Base-by-base conservation (phyloP, 2,329 filamentous ascomycete species). In the Pestalotiopsis fici region DNA sequence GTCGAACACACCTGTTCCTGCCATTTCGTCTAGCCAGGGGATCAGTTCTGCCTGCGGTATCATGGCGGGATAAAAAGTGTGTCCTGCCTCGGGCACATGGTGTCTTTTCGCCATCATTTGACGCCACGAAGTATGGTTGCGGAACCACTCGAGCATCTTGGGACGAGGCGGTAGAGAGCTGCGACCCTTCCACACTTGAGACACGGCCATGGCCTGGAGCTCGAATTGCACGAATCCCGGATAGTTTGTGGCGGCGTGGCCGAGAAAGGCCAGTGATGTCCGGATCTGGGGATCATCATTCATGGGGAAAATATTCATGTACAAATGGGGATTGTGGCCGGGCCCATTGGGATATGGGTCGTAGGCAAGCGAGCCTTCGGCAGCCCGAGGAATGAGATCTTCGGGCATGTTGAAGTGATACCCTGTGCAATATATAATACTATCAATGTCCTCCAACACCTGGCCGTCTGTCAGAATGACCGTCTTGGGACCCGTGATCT, bases 381-480 rank as follows among this genome's bases (percentile, higher is more conserved):
- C 18, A n/a, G 65, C 27, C 15, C 37, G 62, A 7, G 64, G 64
- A 9, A 65, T 43, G n/a, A 65, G 64, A 21, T 43, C 39, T 9
- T 60, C 50, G n/a, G 68, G 68, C 13, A 77, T 71, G 64, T 76
- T 74, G 54, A 74, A 72, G n/a, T 70, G 66, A 55, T 78, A 80
- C 1, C 78, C 78, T 0, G 76, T 74, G 67, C 76, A 78, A 66
- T 75, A 70, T 56, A 80, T 70, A 60, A 80, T 75, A 65, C 74
- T 73, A 60, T 80, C 78, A 3, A 79, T 70, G 23, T 78, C 75
- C 9, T 77, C 72, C 28, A 80, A 55, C 4, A 74, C 70, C n/a
- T 66, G 72, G 5, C 75, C 78, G 47, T 79, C 74, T 4, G 74
- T 74, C 12, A 79, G 67, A 18, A 64, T 54, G 3, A 79, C 72